Evolutionary conservation across 352 stramenopile genomes (phyloP).

Genomic region (Paralagenidium karlingii): DNA sequence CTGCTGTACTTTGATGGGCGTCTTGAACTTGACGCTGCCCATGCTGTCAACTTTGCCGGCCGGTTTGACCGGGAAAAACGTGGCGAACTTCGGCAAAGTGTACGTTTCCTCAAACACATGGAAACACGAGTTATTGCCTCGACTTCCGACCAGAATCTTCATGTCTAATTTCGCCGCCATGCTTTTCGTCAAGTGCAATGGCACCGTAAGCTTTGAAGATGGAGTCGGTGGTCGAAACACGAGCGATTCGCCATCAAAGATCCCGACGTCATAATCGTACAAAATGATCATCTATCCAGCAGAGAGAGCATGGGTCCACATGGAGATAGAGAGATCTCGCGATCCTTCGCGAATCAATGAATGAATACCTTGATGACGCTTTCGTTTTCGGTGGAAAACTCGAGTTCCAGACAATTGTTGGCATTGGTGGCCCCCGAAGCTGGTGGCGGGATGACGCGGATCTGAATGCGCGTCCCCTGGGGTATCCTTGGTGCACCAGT

Average conservation of each 20-base stretch:
- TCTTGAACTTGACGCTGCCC: constrained; percentile 56
- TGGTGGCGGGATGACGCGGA: constrained; percentile 16
- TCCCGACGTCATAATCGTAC: constrained; percentile 75
- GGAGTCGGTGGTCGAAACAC: constrained; percentile 41
- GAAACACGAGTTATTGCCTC: constrained; percentile 63
- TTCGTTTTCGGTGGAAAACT: constrained; percentile 73
- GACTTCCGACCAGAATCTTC: constrained; percentile 67
- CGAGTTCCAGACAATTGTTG: constrained; percentile 43
- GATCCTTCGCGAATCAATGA: not conserved
- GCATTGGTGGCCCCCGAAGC: not conserved
- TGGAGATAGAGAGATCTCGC: not conserved
- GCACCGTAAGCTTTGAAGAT: constrained; percentile 25
- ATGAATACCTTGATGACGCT: constrained; percentile 59
- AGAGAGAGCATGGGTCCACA: too few species aligned
- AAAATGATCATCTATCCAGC: constrained; percentile 78
- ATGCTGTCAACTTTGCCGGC: constrained; percentile 15
- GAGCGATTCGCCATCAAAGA: constrained; percentile 80
- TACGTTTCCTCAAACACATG: constrained; percentile 81
- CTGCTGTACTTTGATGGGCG: constrained; percentile 54
- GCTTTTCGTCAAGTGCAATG: constrained; percentile 53
- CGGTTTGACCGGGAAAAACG: constrained; percentile 43
- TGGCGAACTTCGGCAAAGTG: constrained; percentile 77
- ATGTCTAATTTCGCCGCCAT: constrained; percentile 48
- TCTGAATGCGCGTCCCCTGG: constrained; percentile 40
- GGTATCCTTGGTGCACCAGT: constrained; percentile 27